Base-by-base conservation (phyloP, 176 grass and related monocot genomes). In the Guadua angustifolia region DNA sequence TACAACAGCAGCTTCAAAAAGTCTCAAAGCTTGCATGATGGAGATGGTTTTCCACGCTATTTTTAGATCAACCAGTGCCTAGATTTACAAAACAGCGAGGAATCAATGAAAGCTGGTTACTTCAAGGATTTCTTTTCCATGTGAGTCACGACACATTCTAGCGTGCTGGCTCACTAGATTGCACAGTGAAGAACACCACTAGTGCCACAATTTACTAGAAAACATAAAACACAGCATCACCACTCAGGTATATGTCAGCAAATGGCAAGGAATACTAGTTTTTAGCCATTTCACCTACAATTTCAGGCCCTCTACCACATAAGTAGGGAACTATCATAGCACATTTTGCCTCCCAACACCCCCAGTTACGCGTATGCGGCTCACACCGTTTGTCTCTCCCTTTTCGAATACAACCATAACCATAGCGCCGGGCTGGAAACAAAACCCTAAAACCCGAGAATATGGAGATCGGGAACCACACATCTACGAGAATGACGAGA, bases 401-500 rank as follows among this genome's bases (percentile, higher is more conserved):
- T 14, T 35, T 76, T 19, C 60, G 16, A 69, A 82, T 40, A 52
- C 16, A 25, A 38, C 17, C 24, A 36, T 39, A 77, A 76, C 10
- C 75, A 16, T 42, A 61, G 10, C 43, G 4, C 3, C 1, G 8
- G 38, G 26, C 17, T 50, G 22, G 50, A 79, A 46, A 60, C 7
- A 16, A 59, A 76, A 82, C 7, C 50, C 29, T 73, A 73, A 8
- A n/a, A 50, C 2, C 66, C 3, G n/a, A 71, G 17, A 52, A 64
- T 83, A 83, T 80, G 84, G 60, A 74, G 75, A 87, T 87, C 80
- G 51, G 45, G 2, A 21, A 25, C 44, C 44, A 7, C 8, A 16
- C 61, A 69, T 49, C 74, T 19, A 87, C 22, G 10, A 70, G 74
- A 69, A 75, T 53, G 75, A 87, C 22, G 10, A 70, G 74, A 79